Base-by-base conservation (phyloP, 371 early-diverging fungal genomes). In the Mortierella sp. region DNA sequence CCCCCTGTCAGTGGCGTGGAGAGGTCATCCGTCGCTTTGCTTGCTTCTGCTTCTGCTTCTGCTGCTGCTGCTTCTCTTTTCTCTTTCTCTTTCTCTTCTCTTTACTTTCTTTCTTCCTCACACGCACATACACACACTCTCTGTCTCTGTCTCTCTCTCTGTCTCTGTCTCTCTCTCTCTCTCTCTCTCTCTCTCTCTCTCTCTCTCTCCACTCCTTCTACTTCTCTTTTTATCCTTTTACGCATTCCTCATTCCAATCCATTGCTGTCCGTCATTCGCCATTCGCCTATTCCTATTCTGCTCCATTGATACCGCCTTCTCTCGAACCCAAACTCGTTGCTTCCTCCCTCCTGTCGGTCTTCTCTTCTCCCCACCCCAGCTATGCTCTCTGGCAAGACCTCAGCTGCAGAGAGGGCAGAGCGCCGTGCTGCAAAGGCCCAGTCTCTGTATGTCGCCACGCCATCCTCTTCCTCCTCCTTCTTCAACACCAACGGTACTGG, bases 371-470 rank as follows among this genome's bases (percentile, higher is more conserved):
- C 37, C 37, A 9, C 37, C 37, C 37, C n/a, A n/a, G n/a, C n/a
- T 5, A 71, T 76, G 76, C 72, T 76, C 53, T 64, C 72, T 19
- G 76, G 76, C 67, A 63, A 62, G 68, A 53, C 53, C 37, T 66
- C 75, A 5, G 57, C 74, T 51, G 46, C 70, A 61, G 72, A 72
- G 28, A 72, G 60, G 68, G 72, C 71, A 25, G 72, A 77, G 44
- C 64, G 68, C 60, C 60, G 77, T 25, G 77, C 77, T 19, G 72
- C 66, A 51, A 77, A 77, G 72, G 60, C 77, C 16, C 77, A 77
- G 62, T 77, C 77, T 47, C 77, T 77, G 66, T 77, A 77, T 44
- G 66, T 72, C 50, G 62, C 77, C 16, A 77, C 77, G 1, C 77
- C 75, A 5, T 66, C 75, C 14, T 70, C 75, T 12, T 52, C 37